A percentile compares a stretch with the other conserved stretches of the same genome.
Evolutionary conservation across 257 asterid genomes (phyloP).

Genomic region (Agastache rugosa): DNA sequence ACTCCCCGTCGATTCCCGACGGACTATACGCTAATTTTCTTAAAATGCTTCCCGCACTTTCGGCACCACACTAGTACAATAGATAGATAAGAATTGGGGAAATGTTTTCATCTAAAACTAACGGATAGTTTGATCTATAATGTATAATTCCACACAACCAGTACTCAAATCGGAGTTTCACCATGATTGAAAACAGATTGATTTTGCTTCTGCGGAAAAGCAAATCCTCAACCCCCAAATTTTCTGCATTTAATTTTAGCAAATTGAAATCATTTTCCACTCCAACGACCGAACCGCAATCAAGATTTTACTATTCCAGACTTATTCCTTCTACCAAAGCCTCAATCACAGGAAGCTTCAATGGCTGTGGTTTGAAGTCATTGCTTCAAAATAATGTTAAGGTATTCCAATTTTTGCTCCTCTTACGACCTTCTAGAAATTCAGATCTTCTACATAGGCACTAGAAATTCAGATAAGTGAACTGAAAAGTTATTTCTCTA

Average conservation of each 20-base stretch:
- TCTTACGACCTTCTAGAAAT: not conserved
- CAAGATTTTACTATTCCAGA: slow-evolving; percentile 46
- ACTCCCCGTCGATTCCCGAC: no score
- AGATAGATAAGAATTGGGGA: no score
- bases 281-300: slow-evolving; percentile 35
- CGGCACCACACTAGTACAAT: no score
- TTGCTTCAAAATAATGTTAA: slow-evolving; percentile 46
- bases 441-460: not conserved
- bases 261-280: slow-evolving; percentile 38
- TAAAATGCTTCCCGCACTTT: no score
- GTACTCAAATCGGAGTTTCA: not conserved
- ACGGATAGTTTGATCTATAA: no score
- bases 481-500: not conserved
- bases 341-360: slow-evolving; percentile 42
- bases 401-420: slow-evolving; percentile 44
- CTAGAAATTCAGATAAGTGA: not conserved
- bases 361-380: slow-evolving; percentile 52
- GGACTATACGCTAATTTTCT: no score
- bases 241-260: slow-evolving; percentile 36
- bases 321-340: slow-evolving; percentile 38
- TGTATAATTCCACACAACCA: no score
- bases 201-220: slow-evolving; percentile 46
- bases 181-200: slow-evolving; percentile 55
- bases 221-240: slow-evolving; percentile 40
- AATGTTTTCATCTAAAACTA: no score